Base-by-base conservation (phyloP, 1,284 basidiomycete genomes). In the Chondrostereum purpureum region DNA sequence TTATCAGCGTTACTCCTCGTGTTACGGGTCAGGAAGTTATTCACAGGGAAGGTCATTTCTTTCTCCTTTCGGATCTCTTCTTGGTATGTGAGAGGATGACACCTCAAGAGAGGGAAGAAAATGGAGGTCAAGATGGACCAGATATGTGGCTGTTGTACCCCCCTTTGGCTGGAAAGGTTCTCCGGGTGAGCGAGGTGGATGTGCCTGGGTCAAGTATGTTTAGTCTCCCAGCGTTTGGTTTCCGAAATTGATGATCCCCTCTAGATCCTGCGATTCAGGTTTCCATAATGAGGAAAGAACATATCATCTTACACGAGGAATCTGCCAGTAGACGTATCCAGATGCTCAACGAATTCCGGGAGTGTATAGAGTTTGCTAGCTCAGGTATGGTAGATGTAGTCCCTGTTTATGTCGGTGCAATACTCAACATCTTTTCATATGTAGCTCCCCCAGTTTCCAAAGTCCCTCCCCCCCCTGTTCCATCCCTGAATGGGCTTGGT, bases 141-240 rank as follows among this genome's bases (percentile, higher is more conserved):
- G 92, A 97, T 59, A 89, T 96, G 83, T 92, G 87, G 83, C 69
- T 99, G 43, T 80, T 88, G 52, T 99, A 96, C 68, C 96, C 96
- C 16, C 96, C 96, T 2, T 69, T 99, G 42, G 88, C 96, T 5
- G 94, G 93, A 3, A 98, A 97, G 62, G 92, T 97, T 58, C 70
- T 98, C 44, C 76, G 77, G 52, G 79, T 85, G n/a, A 70, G 66
- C 19, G 84, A 83, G 55, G 69, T 81, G 4, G 68, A 73, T 45
- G 78, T 73, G 35, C 70, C 72, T 70, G 75, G 83, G 73, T n/a
- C n/a, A n/a, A n/a, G n/a, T n/a, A 54, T 51, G 72, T 62, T 33
- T 18, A 1, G 18, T 45, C n/a, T n/a, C n/a, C n/a, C n/a, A n/a
- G n/a, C 36, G 16, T 44, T 49, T 23, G 39, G 46, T 44, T 33